Evolutionary conservation across 768 basidiomycete species (phyloP).

Genomic region (Tylopilus cervinicoccineus): DNA sequence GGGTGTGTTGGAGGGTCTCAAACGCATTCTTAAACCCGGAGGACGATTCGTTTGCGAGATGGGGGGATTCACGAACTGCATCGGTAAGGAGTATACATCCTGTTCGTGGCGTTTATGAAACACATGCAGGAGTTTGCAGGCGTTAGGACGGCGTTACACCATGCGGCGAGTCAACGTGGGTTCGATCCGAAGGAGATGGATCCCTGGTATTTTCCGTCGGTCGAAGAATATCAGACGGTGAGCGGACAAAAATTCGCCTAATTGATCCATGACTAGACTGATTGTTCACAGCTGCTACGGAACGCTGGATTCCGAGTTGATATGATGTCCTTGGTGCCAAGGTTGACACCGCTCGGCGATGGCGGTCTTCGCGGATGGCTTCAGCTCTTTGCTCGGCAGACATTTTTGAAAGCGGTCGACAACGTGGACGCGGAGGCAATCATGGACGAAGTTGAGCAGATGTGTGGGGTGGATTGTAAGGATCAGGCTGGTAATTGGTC

Average conservation of each 20-base stretch:
- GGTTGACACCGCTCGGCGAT: conserved; percentile 49
- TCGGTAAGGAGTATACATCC: conserved; percentile 39
- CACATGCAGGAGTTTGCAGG: conserved; percentile 38
- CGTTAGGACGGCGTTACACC: conserved; percentile 53
- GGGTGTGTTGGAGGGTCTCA: conserved; percentile 59
- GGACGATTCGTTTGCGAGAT: conserved; percentile 75
- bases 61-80: conserved; percentile 71
- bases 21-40: conserved; percentile 58
- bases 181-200: conserved; percentile 58
- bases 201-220: conserved; percentile 84
- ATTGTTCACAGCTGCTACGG: conserved; percentile 45
- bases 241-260: conserved; percentile 6
- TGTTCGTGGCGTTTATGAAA: background rate
- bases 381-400: conserved; percentile 55
- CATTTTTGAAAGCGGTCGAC: conserved; percentile 51
- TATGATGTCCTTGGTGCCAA: conserved; percentile 52
- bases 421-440: conserved; percentile 56
- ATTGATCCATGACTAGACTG: conserved; percentile 1
- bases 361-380: conserved; percentile 62
- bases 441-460: conserved; percentile 57
- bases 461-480: conserved; percentile 51
- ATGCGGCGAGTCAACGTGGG: conserved; percentile 48
- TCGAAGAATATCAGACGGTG: conserved; percentile 60
- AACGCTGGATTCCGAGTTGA: conserved; percentile 53
- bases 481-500: conserved; percentile 62